Evolutionary conservation across 1,284 basidiomycete genomes (phyloP), one percentile per base, ranked within the genome.

Genomic region (Hymenochaete sp.): DNA sequence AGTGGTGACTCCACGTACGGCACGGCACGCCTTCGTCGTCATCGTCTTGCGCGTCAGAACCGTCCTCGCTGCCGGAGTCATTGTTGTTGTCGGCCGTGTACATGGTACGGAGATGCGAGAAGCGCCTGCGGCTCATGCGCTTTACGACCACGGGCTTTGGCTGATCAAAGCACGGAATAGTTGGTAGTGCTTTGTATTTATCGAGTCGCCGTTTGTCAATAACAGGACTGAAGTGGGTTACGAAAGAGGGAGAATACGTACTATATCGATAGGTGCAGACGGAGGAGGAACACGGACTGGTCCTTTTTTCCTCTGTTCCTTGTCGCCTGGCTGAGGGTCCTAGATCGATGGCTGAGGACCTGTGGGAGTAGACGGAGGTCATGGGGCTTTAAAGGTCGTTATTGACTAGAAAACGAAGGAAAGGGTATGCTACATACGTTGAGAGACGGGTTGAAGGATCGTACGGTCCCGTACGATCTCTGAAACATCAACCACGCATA

Each of bases 1-100:
- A 73, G 42, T 74, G 61, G n/a, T 62, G 67, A 25, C 62, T 62
- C 63, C 73, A 70, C 21, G 62, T 55, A n/a, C n/a, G n/a, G n/a
- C n/a, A n/a, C 57, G 61, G 65, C 38, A 58, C 52, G 10, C 24
- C 48, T 36, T 44, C 45, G 13, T 47, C 47, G 38, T 52, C 52
- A 36, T 52, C 42, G 14, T 46, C 49, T 38, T 50, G 46, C 13
- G 33, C 21, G 2, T 45, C 27, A 13, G 53, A 54, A 10, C 53
- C 52, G 22, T 52, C 51, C 42, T 53, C 43, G 26, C 50, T 52
- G 13, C 33, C 33, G 3, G 47, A 44, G 4, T 51, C 52, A 13
- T 42, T 38, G 6, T 26, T 37, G 8, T 47, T 40, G 26, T 53
- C 51, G 21, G 48, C 39, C 10, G 51, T 46, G 25, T 50, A 46